A percentile compares a stretch with the other conserved stretches of the same genome.
Conservation (phyloP, 306 rosid genomes). For the cucumber (Cucumis sativus) region DNA sequence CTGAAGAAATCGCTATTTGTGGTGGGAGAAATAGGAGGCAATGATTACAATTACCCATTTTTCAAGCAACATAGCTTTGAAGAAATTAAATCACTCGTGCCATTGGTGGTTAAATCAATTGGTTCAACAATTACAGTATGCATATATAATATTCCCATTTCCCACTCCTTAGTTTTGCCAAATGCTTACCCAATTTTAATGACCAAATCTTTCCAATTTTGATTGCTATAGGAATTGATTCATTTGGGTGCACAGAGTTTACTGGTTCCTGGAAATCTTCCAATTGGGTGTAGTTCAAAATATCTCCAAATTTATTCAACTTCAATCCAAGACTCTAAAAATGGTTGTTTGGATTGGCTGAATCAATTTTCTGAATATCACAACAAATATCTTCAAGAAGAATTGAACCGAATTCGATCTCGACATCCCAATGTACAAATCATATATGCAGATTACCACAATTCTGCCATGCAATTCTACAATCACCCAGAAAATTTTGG, state of each 20-base stretch:
- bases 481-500: conserved; percentile 30
- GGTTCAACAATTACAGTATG: conserved; percentile 23
- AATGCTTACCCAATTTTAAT: not conserved
- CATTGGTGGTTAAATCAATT: conserved; percentile 25
- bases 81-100: conserved; percentile 24
- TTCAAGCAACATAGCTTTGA: not conserved
- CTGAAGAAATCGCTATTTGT: conserved; percentile 30
- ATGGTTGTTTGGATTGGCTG: conserved; percentile 35
- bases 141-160: too few species aligned
- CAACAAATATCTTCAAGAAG: conserved; percentile 23
- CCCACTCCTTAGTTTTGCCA: not conserved
- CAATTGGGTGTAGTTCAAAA: conserved; percentile 20
- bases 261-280: conserved; percentile 36
- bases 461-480: conserved; percentile 21
- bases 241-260: conserved; percentile 30
- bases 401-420: conserved; percentile 11
- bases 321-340: conserved; percentile 14
- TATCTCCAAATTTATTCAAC: conserved; percentile 23
- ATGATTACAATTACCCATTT: conserved; percentile 33
- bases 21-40: conserved; percentile 56
- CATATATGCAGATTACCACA: conserved; percentile 37
- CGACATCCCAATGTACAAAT: conserved; percentile 20
- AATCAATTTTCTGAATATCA: conserved; percentile 28
- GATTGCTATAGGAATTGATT: conserved; percentile 29
- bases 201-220: not conserved